Conservation (phyloP, 1,139 yeast genomes). For the Candida tropicalis region DNA sequence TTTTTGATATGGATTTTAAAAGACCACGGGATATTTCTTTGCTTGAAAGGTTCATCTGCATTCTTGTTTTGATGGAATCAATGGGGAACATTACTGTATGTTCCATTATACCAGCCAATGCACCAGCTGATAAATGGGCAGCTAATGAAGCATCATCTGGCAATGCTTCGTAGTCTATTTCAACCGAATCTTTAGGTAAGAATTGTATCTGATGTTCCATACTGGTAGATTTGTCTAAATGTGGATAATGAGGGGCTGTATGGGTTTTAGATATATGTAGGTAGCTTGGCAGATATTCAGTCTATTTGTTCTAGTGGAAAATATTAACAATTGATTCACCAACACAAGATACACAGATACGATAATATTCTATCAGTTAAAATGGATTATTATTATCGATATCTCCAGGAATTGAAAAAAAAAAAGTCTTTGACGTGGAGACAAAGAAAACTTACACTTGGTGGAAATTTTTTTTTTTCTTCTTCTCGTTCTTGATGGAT, state of each 20-base stretch:
- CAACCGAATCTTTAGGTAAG: slow-evolving; percentile 34
- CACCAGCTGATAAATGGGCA: slow-evolving; percentile 89
- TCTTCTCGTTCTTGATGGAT: slow-evolving; percentile 3
- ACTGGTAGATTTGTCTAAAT: not conserved
- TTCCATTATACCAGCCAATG: slow-evolving; percentile 98
- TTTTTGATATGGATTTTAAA: slow-evolving; percentile 66
- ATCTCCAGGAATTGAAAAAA: not conserved
- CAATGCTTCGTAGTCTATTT: slow-evolving; percentile 85
- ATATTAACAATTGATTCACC: not conserved
- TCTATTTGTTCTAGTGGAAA: not conserved
- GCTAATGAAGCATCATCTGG: slow-evolving; percentile 85
- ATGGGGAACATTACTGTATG: slow-evolving; percentile 97
- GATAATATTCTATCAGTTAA: not conserved
- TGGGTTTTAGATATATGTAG: not conserved
- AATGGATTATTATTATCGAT: not conserved
- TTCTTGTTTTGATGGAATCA: slow-evolving; percentile 92
- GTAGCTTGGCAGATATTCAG: too few species aligned
- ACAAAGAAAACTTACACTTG: slow-evolving; percentile 5
- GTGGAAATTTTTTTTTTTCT: slow-evolving; percentile 4
- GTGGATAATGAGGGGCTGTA: slow-evolving; percentile 1
- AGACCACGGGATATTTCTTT: slow-evolving; percentile 41
- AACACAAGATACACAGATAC: not conserved
- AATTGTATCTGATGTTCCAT: slow-evolving; percentile 21
- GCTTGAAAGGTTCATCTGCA: slow-evolving; percentile 70
- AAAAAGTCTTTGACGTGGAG: slow-evolving; percentile 7